phyloP scores from a whole-genome alignment of 225 moss, liverwort and hornwort species.

The Ulota crispa region DNA sequence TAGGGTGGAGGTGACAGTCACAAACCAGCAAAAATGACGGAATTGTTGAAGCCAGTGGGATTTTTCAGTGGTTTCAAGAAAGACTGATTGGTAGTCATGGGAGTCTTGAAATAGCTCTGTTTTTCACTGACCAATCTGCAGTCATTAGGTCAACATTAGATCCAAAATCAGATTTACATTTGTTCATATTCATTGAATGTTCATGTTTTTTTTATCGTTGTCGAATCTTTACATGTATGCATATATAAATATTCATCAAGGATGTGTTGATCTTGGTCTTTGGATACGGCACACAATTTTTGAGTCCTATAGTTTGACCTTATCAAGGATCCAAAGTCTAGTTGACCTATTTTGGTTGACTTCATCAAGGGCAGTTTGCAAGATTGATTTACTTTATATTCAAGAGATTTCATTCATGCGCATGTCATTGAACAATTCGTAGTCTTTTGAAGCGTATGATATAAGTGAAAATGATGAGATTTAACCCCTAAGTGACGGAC shows the following conservation, averaged over 20 bases:
- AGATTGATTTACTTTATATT: background rate
- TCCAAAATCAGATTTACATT: background rate
- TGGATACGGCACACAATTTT: too few species aligned
- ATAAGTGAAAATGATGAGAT: background rate
- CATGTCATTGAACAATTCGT: too few species aligned
- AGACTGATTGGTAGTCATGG: constrained; percentile 52
- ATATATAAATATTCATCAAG: too few species aligned
- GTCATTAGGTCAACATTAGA: background rate
- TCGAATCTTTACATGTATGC: too few species aligned
- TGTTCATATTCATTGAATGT: too few species aligned
- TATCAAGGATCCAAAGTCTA: too few species aligned
- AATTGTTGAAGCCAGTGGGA: constrained; percentile 42
- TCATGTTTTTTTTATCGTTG: too few species aligned
- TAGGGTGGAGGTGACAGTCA: background rate
- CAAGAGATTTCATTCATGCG: background rate
- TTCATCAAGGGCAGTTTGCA: background rate
- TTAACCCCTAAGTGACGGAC: too few species aligned
- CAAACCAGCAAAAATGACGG: constrained; percentile 47
- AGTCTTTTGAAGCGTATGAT: background rate
- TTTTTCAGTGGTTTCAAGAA: constrained; percentile 35
- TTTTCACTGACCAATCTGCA: constrained; percentile 33
- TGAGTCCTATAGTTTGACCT: too few species aligned
- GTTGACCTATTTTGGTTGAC: background rate
- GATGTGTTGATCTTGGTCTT: too few species aligned
- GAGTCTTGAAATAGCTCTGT: constrained; percentile 33